Evolutionary conservation across 2,329 filamentous ascomycete species (phyloP), one percentile per base, ranked within the genome.

Genomic region (Dothideomycetidae sp.): DNA sequence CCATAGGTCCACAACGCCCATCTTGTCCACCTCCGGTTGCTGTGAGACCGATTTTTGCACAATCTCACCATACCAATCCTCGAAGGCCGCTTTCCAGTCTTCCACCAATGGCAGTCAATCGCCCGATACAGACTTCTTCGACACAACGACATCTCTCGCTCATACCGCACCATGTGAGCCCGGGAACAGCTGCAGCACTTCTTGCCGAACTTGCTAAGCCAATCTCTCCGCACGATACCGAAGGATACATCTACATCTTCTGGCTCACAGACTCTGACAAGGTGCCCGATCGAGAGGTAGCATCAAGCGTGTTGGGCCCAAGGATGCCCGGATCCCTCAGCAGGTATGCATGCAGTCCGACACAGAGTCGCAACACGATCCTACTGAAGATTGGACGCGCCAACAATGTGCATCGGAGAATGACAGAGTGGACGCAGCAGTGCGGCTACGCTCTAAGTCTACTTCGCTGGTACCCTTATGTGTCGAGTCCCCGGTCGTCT

Each of bases 231-330:
- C 63, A 69, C 37, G 82, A 90, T 46, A 82, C 92, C 48, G 66
- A 79, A 10, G 90, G 90, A 26, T 98, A 90, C 61, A 96, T 98
- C 48, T 98, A 98, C 68, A 93, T 98, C 58, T 98, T 96, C 67
- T 94, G 88, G 85, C 69, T 94, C 14, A 94, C 84, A 2, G 76
- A 84, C 19, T 66, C 71, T 23, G 69, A 67, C 2, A 60, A 72
- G 5, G 55, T 66, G 0, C 56, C 70, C 0, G 62, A 66, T 78
- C 29, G 59, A 15, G 49, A 52, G 3, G 30, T 58, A 56, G 36
- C 57, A 5, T 46, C 49, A 17, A 54, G 51, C 1, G 43, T 58
- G 3, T 46, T 59, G 11, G 39, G 54, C 5, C 15, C 17, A 17
- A 12, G 31, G 13, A 15, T 38, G n/a, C 19, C 26, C 13, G 12